Evolutionary conservation across 805 yeast genomes (phyloP), one percentile per base, ranked within the genome.

Genomic region (Myxozyma geophila): DNA sequence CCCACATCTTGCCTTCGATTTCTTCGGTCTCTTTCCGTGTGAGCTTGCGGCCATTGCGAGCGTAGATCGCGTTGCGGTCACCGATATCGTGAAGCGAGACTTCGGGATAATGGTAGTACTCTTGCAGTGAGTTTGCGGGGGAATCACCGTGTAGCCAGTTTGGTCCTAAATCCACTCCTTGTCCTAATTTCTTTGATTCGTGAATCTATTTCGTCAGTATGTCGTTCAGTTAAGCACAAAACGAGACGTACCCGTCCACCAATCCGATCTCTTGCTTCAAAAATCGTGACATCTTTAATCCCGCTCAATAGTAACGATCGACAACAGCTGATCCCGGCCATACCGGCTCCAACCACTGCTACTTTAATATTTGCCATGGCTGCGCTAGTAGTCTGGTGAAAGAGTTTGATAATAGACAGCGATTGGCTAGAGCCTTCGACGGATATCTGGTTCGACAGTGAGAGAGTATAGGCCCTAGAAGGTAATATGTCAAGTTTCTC

Each of bases 301-400:
- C 72, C 71, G 3, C 54, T 54, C 41, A 50, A 60, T 36, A 67
- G 64, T 19, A 74, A 66, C 44, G 68, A 63, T 15, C 69, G 67
- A 2, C 77, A 76, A 39, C 76, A 75, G 49, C 73, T 56, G 19
- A 75, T 65, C 23, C 77, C 77, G 7, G 77, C 74, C 41, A 68
- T 63, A 19, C 77, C 77, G 17, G 75, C 77, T 10, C 77, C 77
- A 23, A 75, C 64, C 13, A 75, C 67, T 21, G 75, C 71, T 12
- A 68, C 62, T 7, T 43, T 43, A 7, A 39, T 39, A 2, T 39
- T 12, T 39, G 2, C 13, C 13, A 39, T 39, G 2, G 43, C 43
- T 39, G 43, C 43, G n/a, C n/a, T 39, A 13, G 28, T 28, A 28
- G 5, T 28, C 28, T 28, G 28, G 28, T 28, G 28, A 28, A 5